phyloP scores from a whole-genome alignment of 148 eudicot species.

The Vaccinium myrtillus region DNA sequence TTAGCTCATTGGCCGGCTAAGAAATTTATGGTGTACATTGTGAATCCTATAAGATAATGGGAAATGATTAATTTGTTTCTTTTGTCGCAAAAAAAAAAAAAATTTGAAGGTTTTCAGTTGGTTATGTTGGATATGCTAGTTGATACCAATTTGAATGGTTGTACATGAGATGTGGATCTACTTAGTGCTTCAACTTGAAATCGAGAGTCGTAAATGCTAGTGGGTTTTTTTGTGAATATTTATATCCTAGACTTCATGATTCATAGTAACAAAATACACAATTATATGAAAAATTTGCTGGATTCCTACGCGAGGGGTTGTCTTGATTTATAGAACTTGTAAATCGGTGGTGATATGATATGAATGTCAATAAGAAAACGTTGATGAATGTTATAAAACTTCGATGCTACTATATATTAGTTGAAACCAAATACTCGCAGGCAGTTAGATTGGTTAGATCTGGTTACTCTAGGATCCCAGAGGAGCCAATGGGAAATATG shows the following conservation, averaged over 20 bases:
- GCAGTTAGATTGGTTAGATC: neutral
- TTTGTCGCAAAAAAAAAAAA: neutral
- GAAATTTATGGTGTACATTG: neutral
- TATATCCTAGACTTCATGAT: neutral
- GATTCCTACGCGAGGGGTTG: neutral
- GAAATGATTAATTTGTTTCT: neutral
- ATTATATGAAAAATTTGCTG: neutral
- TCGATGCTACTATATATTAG: neutral
- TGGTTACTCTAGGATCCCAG: neutral
- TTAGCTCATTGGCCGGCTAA: neutral
- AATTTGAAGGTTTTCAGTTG: neutral
- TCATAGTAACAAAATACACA: neutral
- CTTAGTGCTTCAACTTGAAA: neutral
- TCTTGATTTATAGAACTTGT: neutral
- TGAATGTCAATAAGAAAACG: neutral
- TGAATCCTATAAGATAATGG: neutral
- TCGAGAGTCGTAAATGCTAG: neutral
- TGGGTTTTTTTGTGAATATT: neutral
- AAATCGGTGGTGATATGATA: neutral
- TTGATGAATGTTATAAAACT: neutral
- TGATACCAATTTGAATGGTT: neutral
- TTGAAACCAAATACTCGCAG: neutral
- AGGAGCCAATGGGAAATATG: neutral
- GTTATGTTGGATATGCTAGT: neutral
- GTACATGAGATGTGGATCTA: neutral